Evolutionary conservation across 345 rosid species (phyloP).

Genomic region (Balakata baccata): DNA sequence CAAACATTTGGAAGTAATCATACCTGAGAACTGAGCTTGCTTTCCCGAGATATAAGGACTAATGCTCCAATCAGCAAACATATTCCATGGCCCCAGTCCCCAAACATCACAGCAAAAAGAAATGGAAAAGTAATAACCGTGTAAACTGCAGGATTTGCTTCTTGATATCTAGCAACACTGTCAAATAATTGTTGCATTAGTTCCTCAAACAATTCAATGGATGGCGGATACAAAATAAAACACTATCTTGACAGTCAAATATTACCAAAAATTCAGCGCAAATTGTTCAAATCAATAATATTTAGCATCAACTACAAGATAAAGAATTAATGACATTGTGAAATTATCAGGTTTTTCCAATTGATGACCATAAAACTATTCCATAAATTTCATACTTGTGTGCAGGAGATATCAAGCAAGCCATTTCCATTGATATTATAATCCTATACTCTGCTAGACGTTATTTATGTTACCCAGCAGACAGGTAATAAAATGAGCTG

Average conservation of each 20-base stretch:
- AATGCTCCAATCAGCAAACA: slow-evolving; percentile 91
- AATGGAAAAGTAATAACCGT: slow-evolving; percentile 85
- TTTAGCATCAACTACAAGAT: slow-evolving; percentile 8
- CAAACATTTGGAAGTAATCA: slow-evolving; percentile 5
- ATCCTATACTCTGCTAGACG: background rate
- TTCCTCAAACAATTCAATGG: slow-evolving; percentile 2
- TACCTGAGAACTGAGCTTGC: slow-evolving; percentile 75
- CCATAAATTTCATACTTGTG: background rate
- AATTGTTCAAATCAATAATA: background rate
- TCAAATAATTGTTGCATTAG: slow-evolving; percentile 34
- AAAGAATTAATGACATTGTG: background rate
- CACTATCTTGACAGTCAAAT: slow-evolving; percentile 19
- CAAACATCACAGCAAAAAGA: slow-evolving; percentile 98
- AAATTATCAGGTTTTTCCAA: too few relatives aligned
- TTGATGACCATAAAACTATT: background rate
- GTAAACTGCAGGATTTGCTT: slow-evolving; percentile 98
- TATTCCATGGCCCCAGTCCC: slow-evolving; percentile 99
- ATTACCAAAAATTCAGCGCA: slow-evolving; percentile 1
- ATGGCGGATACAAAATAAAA: slow-evolving; percentile 11
- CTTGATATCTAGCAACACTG: slow-evolving; percentile 97
- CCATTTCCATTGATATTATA: background rate
- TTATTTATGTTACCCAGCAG: background rate
- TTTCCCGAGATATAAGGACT: slow-evolving; percentile 80
- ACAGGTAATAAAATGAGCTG: background rate
- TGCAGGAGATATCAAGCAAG: background rate